These are phyloP conservation scores for Amanita inopinata DNA, from an alignment of 768 basidiomycete genomes.

Conservation along the genomic window DNA sequence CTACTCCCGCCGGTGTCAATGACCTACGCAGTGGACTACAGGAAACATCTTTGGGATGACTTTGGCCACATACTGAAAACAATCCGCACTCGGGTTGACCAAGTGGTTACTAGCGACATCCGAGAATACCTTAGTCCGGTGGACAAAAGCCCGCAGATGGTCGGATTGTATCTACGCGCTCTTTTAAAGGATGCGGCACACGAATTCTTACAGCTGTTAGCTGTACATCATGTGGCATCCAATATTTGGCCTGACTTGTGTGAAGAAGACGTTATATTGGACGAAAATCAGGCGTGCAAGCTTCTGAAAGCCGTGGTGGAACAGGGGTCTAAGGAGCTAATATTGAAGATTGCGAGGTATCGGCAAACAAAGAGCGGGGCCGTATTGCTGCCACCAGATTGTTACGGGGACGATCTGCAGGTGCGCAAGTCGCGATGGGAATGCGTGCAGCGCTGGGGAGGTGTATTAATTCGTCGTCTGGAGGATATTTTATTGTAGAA, in stretches of 20 bases:
- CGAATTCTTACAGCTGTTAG: constrained; percentile 57
- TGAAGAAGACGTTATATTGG: constrained; percentile 14
- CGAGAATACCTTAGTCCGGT: constrained; percentile 63
- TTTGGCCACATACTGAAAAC: constrained; percentile 56
- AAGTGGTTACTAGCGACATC: constrained; percentile 43
- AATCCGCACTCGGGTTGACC: constrained; percentile 39
- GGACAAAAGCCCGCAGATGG: constrained; percentile 50
- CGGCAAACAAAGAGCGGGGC: constrained; percentile 30
- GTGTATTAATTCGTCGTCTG: constrained; percentile 10
- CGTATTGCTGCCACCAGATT: constrained; percentile 37
- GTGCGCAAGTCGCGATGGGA: constrained; percentile 16
- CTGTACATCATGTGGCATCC: constrained; percentile 70
- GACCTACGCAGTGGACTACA: constrained; percentile 73
- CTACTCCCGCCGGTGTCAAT: constrained; percentile 71
- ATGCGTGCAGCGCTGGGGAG: constrained; percentile 17
- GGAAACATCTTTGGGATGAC: constrained; percentile 78
- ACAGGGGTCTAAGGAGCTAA: constrained; percentile 36
- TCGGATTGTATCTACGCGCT: constrained; percentile 54
- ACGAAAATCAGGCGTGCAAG: constrained; percentile 30
- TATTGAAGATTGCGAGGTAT: constrained; percentile 51
- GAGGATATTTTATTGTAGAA: background rate
- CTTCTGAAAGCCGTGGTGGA: constrained; percentile 42
- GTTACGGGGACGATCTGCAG: constrained; percentile 29
- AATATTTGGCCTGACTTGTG: constrained; percentile 65
- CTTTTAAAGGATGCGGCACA: constrained; percentile 35